Percentiles rank a stretch among this genome's conserved stretches.
Evolutionary conservation across 2,329 filamentous ascomycete genomes (phyloP).

Genomic region (Aureobasidium sp.): DNA sequence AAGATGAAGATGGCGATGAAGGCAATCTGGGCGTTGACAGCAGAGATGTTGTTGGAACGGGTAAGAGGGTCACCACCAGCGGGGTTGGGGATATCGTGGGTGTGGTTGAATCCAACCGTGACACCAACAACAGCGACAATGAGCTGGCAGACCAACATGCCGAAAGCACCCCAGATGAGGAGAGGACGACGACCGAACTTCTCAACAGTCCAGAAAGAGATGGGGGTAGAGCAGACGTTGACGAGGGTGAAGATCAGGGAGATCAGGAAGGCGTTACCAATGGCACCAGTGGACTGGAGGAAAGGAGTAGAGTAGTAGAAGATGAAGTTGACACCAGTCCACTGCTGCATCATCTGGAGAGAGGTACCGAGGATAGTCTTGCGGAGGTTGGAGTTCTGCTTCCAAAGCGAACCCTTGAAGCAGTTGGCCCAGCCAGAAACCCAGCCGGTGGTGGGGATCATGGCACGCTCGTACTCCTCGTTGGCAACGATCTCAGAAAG

Average conservation of each 20-base stretch:
- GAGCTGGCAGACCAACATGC: constrained; percentile 84
- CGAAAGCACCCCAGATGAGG: constrained; percentile 68
- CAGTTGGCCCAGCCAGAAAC: constrained; percentile 61
- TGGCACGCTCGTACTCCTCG: constrained; percentile 70
- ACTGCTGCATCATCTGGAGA: constrained; percentile 47
- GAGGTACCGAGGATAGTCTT: constrained; percentile 42
- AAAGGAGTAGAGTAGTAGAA: constrained; percentile 72
- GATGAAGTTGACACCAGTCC: constrained; percentile 89
- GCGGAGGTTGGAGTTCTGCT: constrained; percentile 46
- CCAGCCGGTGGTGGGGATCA: constrained; percentile 60
- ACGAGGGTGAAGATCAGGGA: constrained; percentile 80
- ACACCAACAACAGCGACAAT: constrained; percentile 64
- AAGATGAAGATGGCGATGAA: constrained; percentile 92
- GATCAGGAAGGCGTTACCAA: constrained; percentile 73
- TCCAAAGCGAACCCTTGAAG: constrained; percentile 50
- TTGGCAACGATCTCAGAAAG: constrained; percentile 83
- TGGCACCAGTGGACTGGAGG: constrained; percentile 70
- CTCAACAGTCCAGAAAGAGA: constrained; percentile 85
- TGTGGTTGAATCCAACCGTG: constrained; percentile 33
- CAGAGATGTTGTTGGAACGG: constrained; percentile 38
- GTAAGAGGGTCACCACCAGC: constrained; percentile 30
- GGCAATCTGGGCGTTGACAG: constrained; percentile 62
- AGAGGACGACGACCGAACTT: constrained; percentile 71
- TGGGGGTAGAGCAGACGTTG: constrained; percentile 76
- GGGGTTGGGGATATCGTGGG: constrained; percentile 26